Conservation (phyloP, 495 filamentous ascomycete species). For the Neurospora sp. region DNA sequence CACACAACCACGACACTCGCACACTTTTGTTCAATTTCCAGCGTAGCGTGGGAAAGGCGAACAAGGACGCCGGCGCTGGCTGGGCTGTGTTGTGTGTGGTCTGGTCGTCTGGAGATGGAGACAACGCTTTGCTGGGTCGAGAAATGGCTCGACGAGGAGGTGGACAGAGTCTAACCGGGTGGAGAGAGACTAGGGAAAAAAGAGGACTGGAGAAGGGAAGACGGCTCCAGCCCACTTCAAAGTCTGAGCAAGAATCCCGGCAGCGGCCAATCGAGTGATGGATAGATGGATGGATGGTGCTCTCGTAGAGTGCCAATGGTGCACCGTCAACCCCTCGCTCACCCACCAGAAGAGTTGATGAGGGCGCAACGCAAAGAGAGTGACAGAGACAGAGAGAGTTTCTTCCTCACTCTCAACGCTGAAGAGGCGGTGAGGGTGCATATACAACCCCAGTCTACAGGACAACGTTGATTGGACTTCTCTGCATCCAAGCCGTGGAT, state of each 20-base stretch:
- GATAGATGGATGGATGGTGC: neutral
- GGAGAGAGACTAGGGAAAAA: neutral
- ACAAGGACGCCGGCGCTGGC: neutral
- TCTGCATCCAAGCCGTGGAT: slow-evolving; percentile 13
- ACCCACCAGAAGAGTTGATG: neutral
- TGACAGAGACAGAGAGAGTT: slow-evolving; percentile 1
- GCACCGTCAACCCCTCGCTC: neutral
- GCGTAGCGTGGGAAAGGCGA: neutral
- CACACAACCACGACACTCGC: neutral
- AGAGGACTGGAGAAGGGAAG: neutral
- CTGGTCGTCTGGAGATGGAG: neutral
- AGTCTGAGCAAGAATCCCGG: neutral
- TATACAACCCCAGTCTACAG: slow-evolving; percentile 17
- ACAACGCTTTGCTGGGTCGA: neutral
- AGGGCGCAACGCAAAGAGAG: neutral
- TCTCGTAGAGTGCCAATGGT: neutral
- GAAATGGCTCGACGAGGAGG: neutral
- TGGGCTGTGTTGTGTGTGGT: neutral
- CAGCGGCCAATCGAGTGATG: neutral
- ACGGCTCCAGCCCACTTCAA: neutral
- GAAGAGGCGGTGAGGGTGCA: slow-evolving; percentile 32
- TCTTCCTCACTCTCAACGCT: slow-evolving; percentile 3
- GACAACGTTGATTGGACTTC: slow-evolving; percentile 19
- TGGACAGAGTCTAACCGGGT: neutral
- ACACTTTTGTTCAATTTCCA: neutral